A percentile compares a stretch with the other conserved stretches of the same genome.
Evolutionary conservation across 2,329 filamentous ascomycete species (phyloP).

Genomic region (Neurospora sp.): DNA sequence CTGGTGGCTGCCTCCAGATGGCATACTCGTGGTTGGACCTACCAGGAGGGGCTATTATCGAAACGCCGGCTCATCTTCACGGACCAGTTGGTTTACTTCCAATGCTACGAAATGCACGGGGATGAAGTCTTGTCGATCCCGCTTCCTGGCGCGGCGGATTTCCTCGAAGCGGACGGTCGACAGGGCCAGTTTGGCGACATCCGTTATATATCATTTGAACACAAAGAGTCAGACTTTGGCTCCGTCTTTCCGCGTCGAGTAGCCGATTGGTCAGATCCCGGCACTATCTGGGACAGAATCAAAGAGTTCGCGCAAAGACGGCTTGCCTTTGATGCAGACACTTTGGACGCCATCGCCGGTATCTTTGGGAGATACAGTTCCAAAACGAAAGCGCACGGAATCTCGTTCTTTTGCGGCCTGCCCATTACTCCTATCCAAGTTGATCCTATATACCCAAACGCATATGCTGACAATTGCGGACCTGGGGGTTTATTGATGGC

Average conservation of each 20-base stretch:
- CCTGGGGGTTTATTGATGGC: too few species aligned
- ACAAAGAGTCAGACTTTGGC: background rate
- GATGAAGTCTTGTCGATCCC: background rate
- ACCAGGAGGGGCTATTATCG: conserved; percentile 4
- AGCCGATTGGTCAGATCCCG: background rate
- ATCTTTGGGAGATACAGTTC: background rate
- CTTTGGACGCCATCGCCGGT: background rate
- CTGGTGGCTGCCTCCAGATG: background rate
- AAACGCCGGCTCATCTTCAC: conserved; percentile 5
- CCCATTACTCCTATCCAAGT: background rate
- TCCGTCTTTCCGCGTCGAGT: background rate
- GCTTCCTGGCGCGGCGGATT: background rate
- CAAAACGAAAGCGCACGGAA: background rate
- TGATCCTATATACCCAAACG: too few species aligned
- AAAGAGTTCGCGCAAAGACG: background rate
- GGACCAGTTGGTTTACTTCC: conserved; percentile 1
- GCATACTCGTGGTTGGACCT: conserved; percentile 3
- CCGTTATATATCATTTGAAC: background rate
- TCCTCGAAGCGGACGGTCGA: background rate
- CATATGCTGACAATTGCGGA: too few species aligned
- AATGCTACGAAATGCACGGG: conserved; percentile 3
- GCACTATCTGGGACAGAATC: background rate
- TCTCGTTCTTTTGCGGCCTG: background rate
- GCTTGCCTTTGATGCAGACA: background rate
- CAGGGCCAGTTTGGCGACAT: background rate